phyloP scores from a whole-genome alignment of 495 filamentous ascomycete species.

The Echria macrotheca region DNA sequence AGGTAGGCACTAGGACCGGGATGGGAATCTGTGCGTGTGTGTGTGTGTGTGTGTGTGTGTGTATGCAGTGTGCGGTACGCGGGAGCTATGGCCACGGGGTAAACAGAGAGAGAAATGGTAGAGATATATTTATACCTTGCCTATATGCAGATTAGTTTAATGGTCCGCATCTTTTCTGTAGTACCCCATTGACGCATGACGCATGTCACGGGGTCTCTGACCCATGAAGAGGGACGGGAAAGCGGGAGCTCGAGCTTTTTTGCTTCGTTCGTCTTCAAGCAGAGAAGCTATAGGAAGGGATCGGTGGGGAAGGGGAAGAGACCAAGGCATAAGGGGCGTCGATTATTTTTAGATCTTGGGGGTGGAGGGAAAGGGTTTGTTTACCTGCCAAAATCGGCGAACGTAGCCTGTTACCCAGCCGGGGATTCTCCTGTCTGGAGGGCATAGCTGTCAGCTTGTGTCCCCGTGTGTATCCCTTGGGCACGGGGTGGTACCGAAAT shows the following conservation, averaged over 20 bases:
- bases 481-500: constrained; percentile 60
- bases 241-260: not conserved
- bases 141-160: constrained; percentile 39
- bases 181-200: too few relatives aligned
- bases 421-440: constrained; percentile 73
- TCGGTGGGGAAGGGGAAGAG: too few relatives aligned
- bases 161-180: too few relatives aligned
- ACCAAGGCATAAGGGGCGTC: too few relatives aligned
- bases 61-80: too few relatives aligned
- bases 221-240: not conserved
- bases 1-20: too few relatives aligned
- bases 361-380: too few relatives aligned
- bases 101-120: not conserved
- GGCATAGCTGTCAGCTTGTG: constrained; percentile 16
- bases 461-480: not conserved
- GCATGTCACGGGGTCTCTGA: not conserved
- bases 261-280: too few relatives aligned
- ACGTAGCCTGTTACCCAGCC: constrained; percentile 95
- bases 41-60: too few relatives aligned
- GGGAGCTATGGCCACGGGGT: too few relatives aligned
- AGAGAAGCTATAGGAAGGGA: not conserved
- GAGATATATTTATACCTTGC: constrained; percentile 45
- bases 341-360: too few relatives aligned
- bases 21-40: too few relatives aligned
- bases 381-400: constrained; percentile 95